Conservation (phyloP, 768 basidiomycete species). For the Kockovaella imperatae region DNA sequence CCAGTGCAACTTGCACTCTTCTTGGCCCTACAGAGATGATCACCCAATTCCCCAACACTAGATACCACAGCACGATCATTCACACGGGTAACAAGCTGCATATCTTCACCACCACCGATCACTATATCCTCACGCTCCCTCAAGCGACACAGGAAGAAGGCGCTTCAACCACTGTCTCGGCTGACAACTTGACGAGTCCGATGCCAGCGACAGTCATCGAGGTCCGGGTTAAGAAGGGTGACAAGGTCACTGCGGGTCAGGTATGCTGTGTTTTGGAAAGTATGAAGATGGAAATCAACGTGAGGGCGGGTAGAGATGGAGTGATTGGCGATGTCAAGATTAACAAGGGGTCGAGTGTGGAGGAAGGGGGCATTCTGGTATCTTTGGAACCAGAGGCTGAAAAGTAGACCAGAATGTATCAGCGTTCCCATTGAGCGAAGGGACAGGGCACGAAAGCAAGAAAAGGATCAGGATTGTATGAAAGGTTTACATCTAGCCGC, state of each 20-base stretch:
- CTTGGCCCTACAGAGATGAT: constrained; percentile 51
- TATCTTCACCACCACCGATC: constrained; percentile 56
- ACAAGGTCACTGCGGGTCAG: constrained; percentile 71
- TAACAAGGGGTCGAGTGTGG: constrained; percentile 81
- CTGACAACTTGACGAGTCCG: constrained; percentile 47
- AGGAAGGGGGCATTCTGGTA: constrained; percentile 50
- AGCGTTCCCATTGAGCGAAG: neutral
- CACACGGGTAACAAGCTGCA: constrained; percentile 68
- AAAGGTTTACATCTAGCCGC: constrained; percentile 30
- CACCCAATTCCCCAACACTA: constrained; percentile 53
- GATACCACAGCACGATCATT: constrained; percentile 60
- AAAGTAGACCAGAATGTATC: neutral
- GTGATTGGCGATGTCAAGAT: constrained; percentile 66
- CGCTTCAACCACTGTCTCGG: neutral
- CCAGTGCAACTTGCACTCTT: constrained; percentile 18
- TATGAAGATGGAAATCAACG: constrained; percentile 94
- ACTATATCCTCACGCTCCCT: constrained; percentile 56
- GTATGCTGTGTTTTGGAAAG: constrained; percentile 79
- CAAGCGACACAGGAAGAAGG: constrained; percentile 2
- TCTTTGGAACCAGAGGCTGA: constrained; percentile 9
- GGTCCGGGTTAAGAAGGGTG: constrained; percentile 67
- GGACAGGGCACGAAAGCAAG: neutral
- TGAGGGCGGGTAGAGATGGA: constrained; percentile 64
- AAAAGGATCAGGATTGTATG: constrained; percentile 3
- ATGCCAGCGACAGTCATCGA: constrained; percentile 94